Base-by-base conservation (phyloP, 139 green algal genomes). In the Coccomyxa sp. region DNA sequence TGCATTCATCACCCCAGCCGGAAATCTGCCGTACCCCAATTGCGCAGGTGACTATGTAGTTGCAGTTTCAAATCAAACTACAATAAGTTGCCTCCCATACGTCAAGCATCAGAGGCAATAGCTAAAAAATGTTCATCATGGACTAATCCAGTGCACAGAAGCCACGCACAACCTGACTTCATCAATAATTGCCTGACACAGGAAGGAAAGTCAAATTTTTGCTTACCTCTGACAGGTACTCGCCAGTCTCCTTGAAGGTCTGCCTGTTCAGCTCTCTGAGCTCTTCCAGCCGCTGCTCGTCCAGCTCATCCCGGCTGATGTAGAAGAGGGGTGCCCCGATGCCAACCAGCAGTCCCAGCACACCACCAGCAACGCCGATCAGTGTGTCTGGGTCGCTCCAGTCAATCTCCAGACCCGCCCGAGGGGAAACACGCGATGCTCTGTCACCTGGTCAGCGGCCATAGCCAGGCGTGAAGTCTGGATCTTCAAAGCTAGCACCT, bases 261-360 rank as follows among this genome's bases (percentile, higher is more conserved):
- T 93, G 89, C 30, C 93, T 82, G 88, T 97, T 97, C 18, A 97
- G 83, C 28, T 93, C 89, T 0, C 94, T 87, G 17, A 97, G 82
- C 87, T 97, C 93, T 82, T 96, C 90, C n/a, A 97, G 85, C 1
- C 89, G 85, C 81, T 94, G 67, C 85, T 97, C 92, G 51, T 97
- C 94, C 32, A 84, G 81, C 32, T 95, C 87, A 68, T 92, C 91
- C 58, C 93, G 88, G 77, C 87, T 93, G 79, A 93, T 93, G 84
- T 96, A 97, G 85, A 94, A 97, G 13, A 93, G 71, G 10, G 93
- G 94, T 0, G 88, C 91, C 10, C 93, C 93, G 30, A 93, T 91
- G 63, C 90, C 91, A 10, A 95, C 30, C 0, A 76, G 85, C 23
- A 95, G 58, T 32, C 91, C 92, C 28, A 93, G 83, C 3, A 92